Conservation (phyloP, 148 eudicot genomes). For the Silene latifolia region DNA sequence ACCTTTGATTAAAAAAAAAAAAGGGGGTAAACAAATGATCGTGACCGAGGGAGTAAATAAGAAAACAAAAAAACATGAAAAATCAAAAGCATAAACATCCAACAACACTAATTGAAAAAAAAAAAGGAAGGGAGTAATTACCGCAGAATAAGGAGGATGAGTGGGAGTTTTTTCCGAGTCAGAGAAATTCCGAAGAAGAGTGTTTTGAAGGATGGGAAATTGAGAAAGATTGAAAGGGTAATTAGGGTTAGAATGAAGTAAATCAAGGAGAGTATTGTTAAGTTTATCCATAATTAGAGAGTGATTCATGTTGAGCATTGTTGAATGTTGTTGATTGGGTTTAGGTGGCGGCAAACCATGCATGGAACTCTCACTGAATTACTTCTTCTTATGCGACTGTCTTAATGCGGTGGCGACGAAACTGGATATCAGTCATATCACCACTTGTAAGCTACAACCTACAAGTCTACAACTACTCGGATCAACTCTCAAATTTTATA, state of each 20-base stretch:
- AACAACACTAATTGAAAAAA: not conserved
- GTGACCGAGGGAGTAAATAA: not conserved
- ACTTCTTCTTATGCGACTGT: too few species aligned
- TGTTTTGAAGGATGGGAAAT: conserved; percentile 23
- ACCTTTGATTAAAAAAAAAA: too few species aligned
- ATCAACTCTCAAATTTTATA: too few species aligned
- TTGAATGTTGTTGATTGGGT: not conserved
- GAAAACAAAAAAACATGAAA: not conserved
- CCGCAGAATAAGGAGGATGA: conserved; percentile 46
- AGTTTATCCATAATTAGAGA: conserved; percentile 31
- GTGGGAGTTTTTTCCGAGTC: conserved; percentile 28
- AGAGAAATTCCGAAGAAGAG: conserved; percentile 22
- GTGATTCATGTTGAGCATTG: not conserved
- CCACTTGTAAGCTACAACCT: too few species aligned
- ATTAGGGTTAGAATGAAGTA: conserved; percentile 28
- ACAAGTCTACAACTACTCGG: too few species aligned
- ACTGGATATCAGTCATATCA: too few species aligned
- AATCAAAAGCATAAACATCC: not conserved
- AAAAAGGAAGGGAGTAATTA: conserved; percentile 12
- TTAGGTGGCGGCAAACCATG: too few species aligned
- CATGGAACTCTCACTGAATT: too few species aligned
- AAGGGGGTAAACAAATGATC: too few species aligned
- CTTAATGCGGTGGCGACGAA: too few species aligned
- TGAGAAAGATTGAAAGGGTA: conserved; percentile 21
- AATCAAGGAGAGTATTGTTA: conserved; percentile 20